phyloP scores from a whole-genome alignment of 2,329 filamentous ascomycete genomes.

The Fusarium cyanostomum region DNA sequence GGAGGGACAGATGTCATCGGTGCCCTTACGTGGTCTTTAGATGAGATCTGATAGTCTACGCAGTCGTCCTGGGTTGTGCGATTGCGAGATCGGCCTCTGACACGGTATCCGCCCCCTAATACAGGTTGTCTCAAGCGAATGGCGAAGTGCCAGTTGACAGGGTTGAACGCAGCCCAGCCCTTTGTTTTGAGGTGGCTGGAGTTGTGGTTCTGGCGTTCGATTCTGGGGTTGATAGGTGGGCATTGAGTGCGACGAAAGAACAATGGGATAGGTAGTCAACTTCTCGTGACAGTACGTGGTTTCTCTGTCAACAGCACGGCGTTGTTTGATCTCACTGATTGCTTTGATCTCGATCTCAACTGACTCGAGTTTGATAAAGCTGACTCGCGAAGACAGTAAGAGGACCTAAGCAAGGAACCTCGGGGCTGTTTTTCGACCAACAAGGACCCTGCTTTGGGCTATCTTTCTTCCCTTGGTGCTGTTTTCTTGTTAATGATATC shows the following conservation, averaged over 20 bases:
- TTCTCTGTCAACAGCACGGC: not conserved
- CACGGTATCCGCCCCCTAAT: not conserved
- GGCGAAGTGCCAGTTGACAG: no score
- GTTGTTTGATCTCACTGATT: not conserved
- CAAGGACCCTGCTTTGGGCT: not conserved
- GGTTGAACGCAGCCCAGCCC: not conserved
- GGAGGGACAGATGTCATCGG: constrained; percentile 21
- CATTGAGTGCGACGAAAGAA: not conserved
- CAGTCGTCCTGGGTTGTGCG: not conserved
- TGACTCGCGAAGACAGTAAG: constrained; percentile 1
- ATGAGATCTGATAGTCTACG: not conserved
- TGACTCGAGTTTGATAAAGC: constrained; percentile 23
- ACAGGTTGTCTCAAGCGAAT: no score
- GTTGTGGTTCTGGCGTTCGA: constrained; percentile 5
- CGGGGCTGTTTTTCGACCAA: constrained; percentile 6
- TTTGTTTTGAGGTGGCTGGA: constrained; percentile 10
- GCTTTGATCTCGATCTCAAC: constrained; percentile 19
- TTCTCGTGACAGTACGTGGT: not conserved
- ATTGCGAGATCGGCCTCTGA: constrained; percentile 7
- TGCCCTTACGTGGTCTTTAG: not conserved
- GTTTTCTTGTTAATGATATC: constrained; percentile 1
- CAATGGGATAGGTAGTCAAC: not conserved
- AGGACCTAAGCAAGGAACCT: constrained; percentile 10
- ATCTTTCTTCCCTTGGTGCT: not conserved
- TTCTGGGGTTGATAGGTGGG: constrained; percentile 10